Conservation (phyloP, 805 yeast genomes). For the Brettanomyces bruxellensis region DNA sequence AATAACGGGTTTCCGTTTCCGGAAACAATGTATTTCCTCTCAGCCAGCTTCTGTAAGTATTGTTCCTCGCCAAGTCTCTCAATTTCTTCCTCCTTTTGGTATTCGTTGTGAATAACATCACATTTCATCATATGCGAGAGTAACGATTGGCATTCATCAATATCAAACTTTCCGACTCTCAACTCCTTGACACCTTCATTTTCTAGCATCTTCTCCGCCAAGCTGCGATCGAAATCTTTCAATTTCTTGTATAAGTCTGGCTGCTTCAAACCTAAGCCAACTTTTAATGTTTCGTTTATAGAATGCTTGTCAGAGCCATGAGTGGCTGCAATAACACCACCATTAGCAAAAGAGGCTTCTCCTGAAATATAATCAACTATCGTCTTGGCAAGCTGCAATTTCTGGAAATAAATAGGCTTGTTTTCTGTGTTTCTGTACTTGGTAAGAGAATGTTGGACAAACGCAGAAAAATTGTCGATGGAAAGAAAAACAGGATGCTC, state of each 20-base stretch:
- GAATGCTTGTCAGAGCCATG: slow-evolving; percentile 44
- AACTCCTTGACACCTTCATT: slow-evolving; percentile 23
- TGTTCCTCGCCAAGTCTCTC: slow-evolving; percentile 9
- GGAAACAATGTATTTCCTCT: slow-evolving; percentile 43
- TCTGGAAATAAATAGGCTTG: slow-evolving; percentile 45
- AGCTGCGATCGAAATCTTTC: slow-evolving; percentile 41
- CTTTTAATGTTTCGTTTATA: slow-evolving; percentile 51
- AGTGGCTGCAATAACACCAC: slow-evolving; percentile 60
- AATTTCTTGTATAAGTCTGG: slow-evolving; percentile 49
- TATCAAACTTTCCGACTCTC: slow-evolving; percentile 33
- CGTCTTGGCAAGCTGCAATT: slow-evolving; percentile 55
- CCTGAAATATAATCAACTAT: slow-evolving; percentile 51
- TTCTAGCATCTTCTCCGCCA: slow-evolving; percentile 38
- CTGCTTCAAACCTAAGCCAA: slow-evolving; percentile 32
- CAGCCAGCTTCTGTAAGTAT: slow-evolving; percentile 27
- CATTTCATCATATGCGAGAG: slow-evolving; percentile 33
- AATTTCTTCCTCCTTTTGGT: slow-evolving; percentile 21
- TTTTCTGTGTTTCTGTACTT: slow-evolving; percentile 51
- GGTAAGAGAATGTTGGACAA: slow-evolving; percentile 46
- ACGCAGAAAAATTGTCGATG: slow-evolving; percentile 65
- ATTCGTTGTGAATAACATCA: slow-evolving; percentile 28
- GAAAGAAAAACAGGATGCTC: slow-evolving; percentile 54
- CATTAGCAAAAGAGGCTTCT: slow-evolving; percentile 39
- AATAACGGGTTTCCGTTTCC: slow-evolving; percentile 63
- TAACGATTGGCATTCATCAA: slow-evolving; percentile 34